These are phyloP conservation scores for Suillus ampliporus DNA, from an alignment of 768 basidiomycete species.

Conservation along the genomic window DNA sequence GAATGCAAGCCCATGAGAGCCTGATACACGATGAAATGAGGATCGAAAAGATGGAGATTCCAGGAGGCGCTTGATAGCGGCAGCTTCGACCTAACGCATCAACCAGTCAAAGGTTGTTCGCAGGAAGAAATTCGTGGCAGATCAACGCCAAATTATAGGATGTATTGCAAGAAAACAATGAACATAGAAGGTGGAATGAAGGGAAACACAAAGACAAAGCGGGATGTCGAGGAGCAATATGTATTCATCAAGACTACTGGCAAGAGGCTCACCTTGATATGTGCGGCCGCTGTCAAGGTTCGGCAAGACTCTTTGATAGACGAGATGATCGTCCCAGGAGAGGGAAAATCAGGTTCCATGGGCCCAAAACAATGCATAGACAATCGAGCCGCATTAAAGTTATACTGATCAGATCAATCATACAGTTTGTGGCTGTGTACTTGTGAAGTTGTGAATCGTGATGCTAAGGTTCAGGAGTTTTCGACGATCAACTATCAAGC, in stretches of 20 bases:
- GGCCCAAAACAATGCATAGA: neutral
- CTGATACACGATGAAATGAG: slow-evolving; percentile 66
- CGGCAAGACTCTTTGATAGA: slow-evolving; percentile 60
- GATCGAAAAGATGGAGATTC: slow-evolving; percentile 65
- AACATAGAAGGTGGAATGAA: neutral
- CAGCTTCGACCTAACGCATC: slow-evolving; percentile 55
- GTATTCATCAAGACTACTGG: neutral
- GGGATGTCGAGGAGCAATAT: neutral
- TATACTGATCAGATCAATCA: too few relatives aligned
- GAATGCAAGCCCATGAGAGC: slow-evolving; percentile 71
- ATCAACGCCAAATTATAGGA: neutral
- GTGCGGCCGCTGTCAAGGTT: slow-evolving; percentile 49
- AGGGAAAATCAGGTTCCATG: slow-evolving; percentile 41
- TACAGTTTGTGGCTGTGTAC: neutral
- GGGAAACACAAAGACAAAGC: neutral
- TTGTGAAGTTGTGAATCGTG: too few relatives aligned
- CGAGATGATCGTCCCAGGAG: slow-evolving; percentile 52
- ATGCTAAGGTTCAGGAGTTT: too few relatives aligned
- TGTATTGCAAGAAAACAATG: neutral
- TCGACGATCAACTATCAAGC: too few relatives aligned
- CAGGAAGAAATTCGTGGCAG: neutral
- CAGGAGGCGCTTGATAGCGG: slow-evolving; percentile 65
- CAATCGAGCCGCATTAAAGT: too few relatives aligned
- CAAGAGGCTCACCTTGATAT: slow-evolving; percentile 59
- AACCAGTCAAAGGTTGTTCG: slow-evolving; percentile 16